These are phyloP conservation scores for Aleurites moluccanus DNA, from an alignment of 441 rosid genomes.

Conservation along the genomic window DNA sequence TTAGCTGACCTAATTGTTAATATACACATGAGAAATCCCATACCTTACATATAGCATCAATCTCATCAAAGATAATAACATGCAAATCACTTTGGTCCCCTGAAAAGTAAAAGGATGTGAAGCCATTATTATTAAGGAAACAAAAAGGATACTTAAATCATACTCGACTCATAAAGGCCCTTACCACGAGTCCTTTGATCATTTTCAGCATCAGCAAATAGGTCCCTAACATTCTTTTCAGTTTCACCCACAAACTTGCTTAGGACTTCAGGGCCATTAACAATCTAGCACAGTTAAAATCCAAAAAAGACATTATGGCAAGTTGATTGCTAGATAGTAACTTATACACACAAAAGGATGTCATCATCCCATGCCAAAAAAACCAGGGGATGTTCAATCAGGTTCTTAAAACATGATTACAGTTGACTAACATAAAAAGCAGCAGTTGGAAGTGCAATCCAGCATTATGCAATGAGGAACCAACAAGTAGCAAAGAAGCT, in stretches of 20 bases:
- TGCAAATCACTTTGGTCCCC: slow-evolving; percentile 97
- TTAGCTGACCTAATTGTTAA: neutral
- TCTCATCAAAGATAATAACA: slow-evolving; percentile 96
- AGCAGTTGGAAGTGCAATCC: neutral
- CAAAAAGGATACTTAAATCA: slow-evolving; percentile 14
- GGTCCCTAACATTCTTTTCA: slow-evolving; percentile 93
- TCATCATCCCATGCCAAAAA: slow-evolving; percentile 13
- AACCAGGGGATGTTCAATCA: neutral
- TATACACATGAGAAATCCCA: slow-evolving; percentile 24
- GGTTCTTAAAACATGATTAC: neutral
- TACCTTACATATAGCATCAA: slow-evolving; percentile 99
- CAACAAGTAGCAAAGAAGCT: neutral
- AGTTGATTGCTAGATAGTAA: slow-evolving; percentile 11
- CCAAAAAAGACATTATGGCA: slow-evolving; percentile 7
- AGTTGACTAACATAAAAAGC: neutral
- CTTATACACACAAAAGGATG: neutral
- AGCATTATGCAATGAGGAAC: neutral
- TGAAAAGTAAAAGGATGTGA: slow-evolving; percentile 38
- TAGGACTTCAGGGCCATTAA: slow-evolving; percentile 97
- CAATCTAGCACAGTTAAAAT: slow-evolving; percentile 51
- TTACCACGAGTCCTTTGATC: slow-evolving; percentile 82
- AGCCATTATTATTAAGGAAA: slow-evolving; percentile 19
- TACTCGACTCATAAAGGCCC: slow-evolving; percentile 20
- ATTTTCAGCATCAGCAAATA: slow-evolving; percentile 96
- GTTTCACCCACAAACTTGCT: slow-evolving; percentile 99